These are phyloP conservation scores for Pseudognaphalium luteoalbum DNA, from an alignment of 129 eudicot genomes.

Conservation along the genomic window DNA sequence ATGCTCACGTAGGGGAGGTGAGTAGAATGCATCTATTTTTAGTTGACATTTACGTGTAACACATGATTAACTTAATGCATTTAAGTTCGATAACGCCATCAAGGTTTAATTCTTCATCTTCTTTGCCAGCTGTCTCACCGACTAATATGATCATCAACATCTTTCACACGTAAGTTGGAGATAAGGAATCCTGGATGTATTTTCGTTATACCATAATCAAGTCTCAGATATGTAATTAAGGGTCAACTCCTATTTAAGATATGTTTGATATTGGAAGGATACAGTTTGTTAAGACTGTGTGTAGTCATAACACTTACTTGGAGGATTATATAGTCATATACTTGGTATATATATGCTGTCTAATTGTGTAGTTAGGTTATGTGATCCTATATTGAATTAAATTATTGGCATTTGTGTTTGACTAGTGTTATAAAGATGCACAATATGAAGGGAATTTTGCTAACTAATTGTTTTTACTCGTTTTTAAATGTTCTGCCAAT, in stretches of 20 bases:
- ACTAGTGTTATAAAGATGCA: slow-evolving; percentile 22
- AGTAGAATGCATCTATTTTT: slow-evolving; percentile 25
- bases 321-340: too few species aligned
- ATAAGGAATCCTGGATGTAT: slow-evolving; percentile 27
- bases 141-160: slow-evolving; percentile 27
- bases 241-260: slow-evolving; percentile 3
- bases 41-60: slow-evolving; percentile 31
- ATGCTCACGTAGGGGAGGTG: slow-evolving; percentile 30
- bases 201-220: slow-evolving; percentile 6
- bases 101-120: slow-evolving; percentile 28
- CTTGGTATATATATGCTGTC: background rate
- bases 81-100: slow-evolving; percentile 33
- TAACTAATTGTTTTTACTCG: slow-evolving; percentile 4
- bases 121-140: slow-evolving; percentile 36
- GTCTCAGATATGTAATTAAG: slow-evolving; percentile 9
- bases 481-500: slow-evolving; percentile 11
- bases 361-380: slow-evolving; percentile 12
- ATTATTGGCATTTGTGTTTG: slow-evolving; percentile 25
- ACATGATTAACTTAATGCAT: slow-evolving; percentile 38
- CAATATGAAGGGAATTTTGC: slow-evolving; percentile 4
- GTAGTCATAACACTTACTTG: background rate
- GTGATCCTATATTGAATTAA: background rate
- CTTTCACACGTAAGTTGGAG: slow-evolving; percentile 28
- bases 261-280: slow-evolving; percentile 12
- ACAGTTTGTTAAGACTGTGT: background rate